phyloP scores from a whole-genome alignment of 805 yeast genomes.

The Cyberlindnera xylosilytica region DNA sequence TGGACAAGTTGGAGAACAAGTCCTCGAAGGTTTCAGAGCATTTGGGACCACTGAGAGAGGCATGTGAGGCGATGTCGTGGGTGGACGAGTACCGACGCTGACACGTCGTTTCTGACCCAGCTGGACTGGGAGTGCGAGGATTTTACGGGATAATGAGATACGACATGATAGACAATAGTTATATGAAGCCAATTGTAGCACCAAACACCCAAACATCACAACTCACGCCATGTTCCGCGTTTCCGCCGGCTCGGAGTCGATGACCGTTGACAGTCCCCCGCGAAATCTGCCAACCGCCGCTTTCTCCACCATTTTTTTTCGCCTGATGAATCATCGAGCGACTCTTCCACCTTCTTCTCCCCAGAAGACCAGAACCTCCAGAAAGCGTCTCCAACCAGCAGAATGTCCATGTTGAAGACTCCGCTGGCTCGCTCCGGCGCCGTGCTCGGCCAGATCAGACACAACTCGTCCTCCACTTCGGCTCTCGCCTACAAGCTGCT shows the following conservation, averaged over 20 bases:
- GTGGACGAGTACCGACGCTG: constrained; percentile 15
- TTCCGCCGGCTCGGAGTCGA: no score
- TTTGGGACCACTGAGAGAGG: constrained; percentile 9
- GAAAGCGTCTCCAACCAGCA: background rate
- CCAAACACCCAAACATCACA: constrained; percentile 1
- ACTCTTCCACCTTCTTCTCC: background rate
- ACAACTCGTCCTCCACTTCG: constrained; percentile 68
- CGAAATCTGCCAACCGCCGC: no score
- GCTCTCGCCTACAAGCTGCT: constrained; percentile 92
- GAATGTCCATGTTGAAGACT: constrained; percentile 9
- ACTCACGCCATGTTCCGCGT: no score
- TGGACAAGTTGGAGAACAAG: constrained; percentile 26
- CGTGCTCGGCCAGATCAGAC: constrained; percentile 18
- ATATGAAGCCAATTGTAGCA: background rate
- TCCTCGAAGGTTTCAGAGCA: constrained; percentile 8
- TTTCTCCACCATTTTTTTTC: constrained; percentile 4
- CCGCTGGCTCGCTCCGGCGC: constrained; percentile 11
- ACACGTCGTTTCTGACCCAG: background rate
- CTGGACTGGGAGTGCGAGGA: background rate
- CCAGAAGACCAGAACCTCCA: background rate
- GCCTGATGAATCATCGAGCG: constrained; percentile 7
- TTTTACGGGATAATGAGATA: background rate
- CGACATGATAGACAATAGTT: background rate
- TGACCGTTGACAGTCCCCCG: no score
- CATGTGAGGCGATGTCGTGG: constrained; percentile 21